phyloP scores from a whole-genome alignment of 495 filamentous ascomycete genomes.

The Immersiella caudata region DNA sequence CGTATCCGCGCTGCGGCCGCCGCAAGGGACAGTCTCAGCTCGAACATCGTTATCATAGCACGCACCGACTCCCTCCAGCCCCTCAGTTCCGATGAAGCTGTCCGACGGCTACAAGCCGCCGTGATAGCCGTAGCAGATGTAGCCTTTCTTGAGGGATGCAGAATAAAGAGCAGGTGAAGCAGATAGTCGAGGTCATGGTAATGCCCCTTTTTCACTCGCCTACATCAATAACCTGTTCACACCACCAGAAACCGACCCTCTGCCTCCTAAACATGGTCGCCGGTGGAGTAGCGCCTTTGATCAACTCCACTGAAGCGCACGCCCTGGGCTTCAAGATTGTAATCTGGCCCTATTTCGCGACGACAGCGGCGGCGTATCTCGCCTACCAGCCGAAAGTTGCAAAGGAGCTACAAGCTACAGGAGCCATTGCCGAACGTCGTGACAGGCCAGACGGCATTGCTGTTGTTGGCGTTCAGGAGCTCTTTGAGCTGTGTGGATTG shows the following conservation, averaged over 20 bases:
- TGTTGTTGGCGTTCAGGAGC: conserved; percentile 62
- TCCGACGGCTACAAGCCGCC: conserved; percentile 58
- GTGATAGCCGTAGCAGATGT: conserved; percentile 64
- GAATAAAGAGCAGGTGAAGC: conserved; percentile 49
- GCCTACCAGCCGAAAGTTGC: conserved; percentile 53
- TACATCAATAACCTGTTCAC: neutral
- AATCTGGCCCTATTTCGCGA: conserved; percentile 59
- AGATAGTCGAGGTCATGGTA: conserved; percentile 17
- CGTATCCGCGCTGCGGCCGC: conserved; percentile 55
- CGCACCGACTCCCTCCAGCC: conserved; percentile 68
- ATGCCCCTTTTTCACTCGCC: neutral
- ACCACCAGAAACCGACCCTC: conserved; percentile 41
- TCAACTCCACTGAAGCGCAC: conserved; percentile 57
- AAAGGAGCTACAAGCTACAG: conserved; percentile 51
- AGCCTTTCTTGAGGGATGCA: conserved; percentile 68
- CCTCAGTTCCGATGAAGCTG: conserved; percentile 64
- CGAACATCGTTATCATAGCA: conserved; percentile 69
- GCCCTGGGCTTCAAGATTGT: conserved; percentile 66
- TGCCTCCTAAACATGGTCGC: conserved; percentile 67
- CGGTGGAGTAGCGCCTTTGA: conserved; percentile 60
- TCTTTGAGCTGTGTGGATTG: conserved; percentile 59
- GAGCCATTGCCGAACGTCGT: conserved; percentile 34
- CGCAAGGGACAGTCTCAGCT: conserved; percentile 42
- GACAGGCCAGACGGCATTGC: conserved; percentile 23
- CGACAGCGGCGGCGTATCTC: conserved; percentile 56